Evolutionary conservation across 257 asterid genomes (phyloP).

Genomic region (Nicotiana benthamiana): DNA sequence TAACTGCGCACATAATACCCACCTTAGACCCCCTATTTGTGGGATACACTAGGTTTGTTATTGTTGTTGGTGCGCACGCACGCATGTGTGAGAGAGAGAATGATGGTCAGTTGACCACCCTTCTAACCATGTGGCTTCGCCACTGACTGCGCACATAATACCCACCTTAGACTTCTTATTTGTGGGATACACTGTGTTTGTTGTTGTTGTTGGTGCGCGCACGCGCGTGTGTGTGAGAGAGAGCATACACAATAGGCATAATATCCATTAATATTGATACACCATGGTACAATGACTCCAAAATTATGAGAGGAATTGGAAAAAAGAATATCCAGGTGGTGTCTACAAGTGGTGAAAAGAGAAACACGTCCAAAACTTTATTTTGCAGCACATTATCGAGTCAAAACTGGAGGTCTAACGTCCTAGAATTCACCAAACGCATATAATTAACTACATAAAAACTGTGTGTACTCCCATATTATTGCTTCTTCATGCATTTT

Average conservation of each 20-base stretch:
- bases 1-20: too few species aligned
- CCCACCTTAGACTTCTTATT: too few species aligned
- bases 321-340: neutral
- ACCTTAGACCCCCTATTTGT: too few species aligned
- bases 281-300: conserved; percentile 3
- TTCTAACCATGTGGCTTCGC: too few species aligned
- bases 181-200: too few species aligned
- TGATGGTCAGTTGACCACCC: too few species aligned
- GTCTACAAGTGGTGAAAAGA: neutral
- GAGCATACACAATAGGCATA: neutral
- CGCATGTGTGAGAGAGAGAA: neutral
- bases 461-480: conserved; percentile 26
- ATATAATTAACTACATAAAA: conserved; percentile 11
- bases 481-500: conserved; percentile 16
- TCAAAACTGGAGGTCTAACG: conserved; percentile 10
- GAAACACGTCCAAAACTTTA: conserved; percentile 13
- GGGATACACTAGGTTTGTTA: too few species aligned
- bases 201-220: too few species aligned
- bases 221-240: neutral
- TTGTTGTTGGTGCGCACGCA: too few species aligned
- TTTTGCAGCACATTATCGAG: conserved; percentile 5
- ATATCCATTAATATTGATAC: conserved; percentile 3
- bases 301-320: conserved; percentile 7
- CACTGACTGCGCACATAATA: too few species aligned
- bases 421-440: conserved; percentile 6